phyloP scores from a whole-genome alignment of 345 rosid genomes.

The Salix exigua region DNA sequence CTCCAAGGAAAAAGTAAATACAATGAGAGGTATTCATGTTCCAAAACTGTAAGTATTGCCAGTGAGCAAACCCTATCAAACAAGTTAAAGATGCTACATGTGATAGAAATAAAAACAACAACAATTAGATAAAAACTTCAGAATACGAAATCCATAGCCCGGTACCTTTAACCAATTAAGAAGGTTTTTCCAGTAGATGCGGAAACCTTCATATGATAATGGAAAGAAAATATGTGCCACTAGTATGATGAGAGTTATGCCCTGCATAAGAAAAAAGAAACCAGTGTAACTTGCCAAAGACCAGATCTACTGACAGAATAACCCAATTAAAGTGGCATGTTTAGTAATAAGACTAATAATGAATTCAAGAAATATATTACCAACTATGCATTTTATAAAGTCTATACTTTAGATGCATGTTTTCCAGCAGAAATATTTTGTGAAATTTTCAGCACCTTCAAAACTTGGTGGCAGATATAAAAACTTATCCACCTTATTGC shows the following conservation, averaged over 20 bases:
- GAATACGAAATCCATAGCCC: slow-evolving; percentile 1
- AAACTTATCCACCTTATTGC: too few relatives aligned
- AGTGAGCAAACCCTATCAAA: not conserved
- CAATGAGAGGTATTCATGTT: not conserved
- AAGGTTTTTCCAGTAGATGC: slow-evolving; percentile 56
- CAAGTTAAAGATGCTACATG: not conserved
- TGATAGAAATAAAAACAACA: not conserved
- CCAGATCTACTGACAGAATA: not conserved
- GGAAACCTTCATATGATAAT: slow-evolving; percentile 66
- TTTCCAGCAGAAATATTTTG: too few relatives aligned
- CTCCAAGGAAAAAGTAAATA: not conserved
- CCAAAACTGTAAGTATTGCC: not conserved
- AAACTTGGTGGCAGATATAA: too few relatives aligned
- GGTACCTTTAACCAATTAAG: slow-evolving; percentile 64
- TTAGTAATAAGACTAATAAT: too few relatives aligned
- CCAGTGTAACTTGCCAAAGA: not conserved
- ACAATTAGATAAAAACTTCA: not conserved
- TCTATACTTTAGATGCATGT: too few relatives aligned
- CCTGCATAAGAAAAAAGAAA: slow-evolving; percentile 42
- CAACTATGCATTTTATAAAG: too few relatives aligned
- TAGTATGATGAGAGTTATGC: slow-evolving; percentile 54
- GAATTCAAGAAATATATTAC: too few relatives aligned
- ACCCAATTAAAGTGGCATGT: too few relatives aligned
- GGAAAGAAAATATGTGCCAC: slow-evolving; percentile 65
- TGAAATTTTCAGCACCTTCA: too few relatives aligned